These are phyloP conservation scores for Artemisia annua DNA, from an alignment of 129 eudicot genomes.

Conservation along the genomic window DNA sequence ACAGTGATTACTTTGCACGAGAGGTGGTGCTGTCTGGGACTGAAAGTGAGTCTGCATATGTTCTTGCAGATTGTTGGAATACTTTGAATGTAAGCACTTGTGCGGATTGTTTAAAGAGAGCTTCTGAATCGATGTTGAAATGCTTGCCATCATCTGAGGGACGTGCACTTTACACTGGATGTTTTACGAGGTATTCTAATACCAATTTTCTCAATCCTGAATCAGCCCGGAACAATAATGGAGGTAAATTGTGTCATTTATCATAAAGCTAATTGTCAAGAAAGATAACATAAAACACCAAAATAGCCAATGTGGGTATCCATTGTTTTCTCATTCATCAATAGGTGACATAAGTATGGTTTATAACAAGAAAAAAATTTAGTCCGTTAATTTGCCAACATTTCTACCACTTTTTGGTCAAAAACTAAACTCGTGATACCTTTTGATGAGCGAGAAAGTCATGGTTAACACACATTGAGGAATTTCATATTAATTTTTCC, in stretches of 20 bases:
- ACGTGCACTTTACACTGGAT: conserved; percentile 63
- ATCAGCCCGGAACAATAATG: conserved; percentile 7
- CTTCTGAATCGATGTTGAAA: conserved; percentile 42
- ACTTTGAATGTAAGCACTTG: conserved; percentile 55
- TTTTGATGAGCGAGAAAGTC: no score
- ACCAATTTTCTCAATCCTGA: conserved; percentile 62
- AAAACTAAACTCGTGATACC: no score
- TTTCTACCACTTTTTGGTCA: no score
- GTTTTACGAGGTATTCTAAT: conserved; percentile 78
- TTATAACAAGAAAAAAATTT: no score
- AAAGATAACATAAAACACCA: no score
- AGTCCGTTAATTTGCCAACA: no score
- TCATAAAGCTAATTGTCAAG: neutral
- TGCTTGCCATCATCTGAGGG: conserved; percentile 74
- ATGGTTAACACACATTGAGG: no score
- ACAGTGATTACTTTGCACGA: conserved; percentile 42
- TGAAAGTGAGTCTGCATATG: conserved; percentile 41
- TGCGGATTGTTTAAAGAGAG: conserved; percentile 52
- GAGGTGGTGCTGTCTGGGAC: conserved; percentile 17
- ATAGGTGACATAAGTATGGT: no score
- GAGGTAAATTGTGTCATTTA: conserved; percentile 17
- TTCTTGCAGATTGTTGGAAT: conserved; percentile 74
- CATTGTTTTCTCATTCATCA: no score
- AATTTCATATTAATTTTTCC: no score
- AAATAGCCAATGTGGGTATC: no score